Evolutionary conservation across 2,329 filamentous ascomycete genomes (phyloP).

Genomic region (Thyridium curvatum): DNA sequence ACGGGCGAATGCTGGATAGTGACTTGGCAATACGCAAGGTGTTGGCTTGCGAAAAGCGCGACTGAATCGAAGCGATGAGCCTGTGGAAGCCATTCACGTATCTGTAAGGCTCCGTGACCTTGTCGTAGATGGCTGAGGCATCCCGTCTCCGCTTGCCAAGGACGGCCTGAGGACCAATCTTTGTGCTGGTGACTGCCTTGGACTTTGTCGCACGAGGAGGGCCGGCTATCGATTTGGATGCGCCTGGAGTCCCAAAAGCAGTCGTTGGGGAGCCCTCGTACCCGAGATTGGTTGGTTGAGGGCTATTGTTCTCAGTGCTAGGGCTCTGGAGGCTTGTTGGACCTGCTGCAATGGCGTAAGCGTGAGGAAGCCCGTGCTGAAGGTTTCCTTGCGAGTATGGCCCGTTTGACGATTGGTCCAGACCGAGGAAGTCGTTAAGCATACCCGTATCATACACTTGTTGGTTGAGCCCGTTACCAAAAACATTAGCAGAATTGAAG

Average conservation of each 20-base stretch:
- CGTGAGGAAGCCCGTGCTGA: conserved; percentile 57
- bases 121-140: conserved; percentile 80
- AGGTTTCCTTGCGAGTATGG: conserved; percentile 51
- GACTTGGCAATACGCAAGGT: conserved; percentile 80
- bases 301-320: conserved; percentile 58
- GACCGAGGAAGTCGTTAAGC: conserved; percentile 44
- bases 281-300: conserved; percentile 43
- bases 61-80: conserved; percentile 72
- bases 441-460: conserved; percentile 44
- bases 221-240: no score
- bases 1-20: conserved; percentile 82
- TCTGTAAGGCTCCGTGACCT: conserved; percentile 83
- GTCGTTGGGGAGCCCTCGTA: conserved; percentile 51
- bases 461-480: conserved; percentile 43
- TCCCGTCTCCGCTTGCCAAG: conserved; percentile 60
- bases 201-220: conserved; percentile 24
- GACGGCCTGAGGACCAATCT: conserved; percentile 39
- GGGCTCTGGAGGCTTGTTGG: conserved; percentile 58
- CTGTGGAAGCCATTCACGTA: conserved; percentile 89
- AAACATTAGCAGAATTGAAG: conserved; percentile 39
- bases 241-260: conserved; percentile 7
- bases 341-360: conserved; percentile 58
- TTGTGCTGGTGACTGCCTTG: conserved; percentile 31
- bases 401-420: conserved; percentile 41
- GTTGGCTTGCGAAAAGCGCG: conserved; percentile 71